These are phyloP conservation scores for Agaricus bisporus DNA, from an alignment of 768 basidiomycete genomes.

Conservation along the genomic window DNA sequence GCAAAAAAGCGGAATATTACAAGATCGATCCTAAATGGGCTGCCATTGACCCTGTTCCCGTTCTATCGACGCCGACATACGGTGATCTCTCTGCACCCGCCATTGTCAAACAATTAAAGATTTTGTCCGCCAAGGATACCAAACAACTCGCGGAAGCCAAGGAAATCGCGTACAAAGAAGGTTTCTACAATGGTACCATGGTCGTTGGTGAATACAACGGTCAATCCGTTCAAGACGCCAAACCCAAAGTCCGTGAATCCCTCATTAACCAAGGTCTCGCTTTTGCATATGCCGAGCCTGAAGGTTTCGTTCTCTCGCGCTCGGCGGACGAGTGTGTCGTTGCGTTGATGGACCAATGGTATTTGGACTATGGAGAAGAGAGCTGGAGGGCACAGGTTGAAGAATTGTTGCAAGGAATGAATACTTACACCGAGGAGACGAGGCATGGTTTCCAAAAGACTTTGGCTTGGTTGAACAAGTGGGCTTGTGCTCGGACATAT, in stretches of 20 bases:
- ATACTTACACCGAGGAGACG: slow-evolving; percentile 88
- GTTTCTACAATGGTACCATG: slow-evolving; percentile 95
- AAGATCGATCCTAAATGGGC: slow-evolving; percentile 90
- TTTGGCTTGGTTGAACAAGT: slow-evolving; percentile 93
- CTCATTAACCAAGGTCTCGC: slow-evolving; percentile 78
- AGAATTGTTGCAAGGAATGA: slow-evolving; percentile 79
- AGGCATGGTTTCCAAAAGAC: slow-evolving; percentile 88
- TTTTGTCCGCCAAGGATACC: slow-evolving; percentile 90
- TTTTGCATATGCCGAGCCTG: slow-evolving; percentile 93
- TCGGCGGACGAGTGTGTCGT: slow-evolving; percentile 98
- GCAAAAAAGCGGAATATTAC: slow-evolving; percentile 96
- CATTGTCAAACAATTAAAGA: slow-evolving; percentile 84
- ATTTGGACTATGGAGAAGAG: slow-evolving; percentile 92
- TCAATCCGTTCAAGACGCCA: slow-evolving; percentile 83
- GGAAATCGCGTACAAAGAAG: slow-evolving; percentile 97
- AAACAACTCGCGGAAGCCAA: slow-evolving; percentile 96
- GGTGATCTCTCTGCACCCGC: slow-evolving; percentile 86
- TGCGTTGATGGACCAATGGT: slow-evolving; percentile 99
- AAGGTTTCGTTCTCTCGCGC: slow-evolving; percentile 82
- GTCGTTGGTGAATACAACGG: slow-evolving; percentile 88
- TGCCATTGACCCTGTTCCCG: slow-evolving; percentile 77
- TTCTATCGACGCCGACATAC: slow-evolving; percentile 85
- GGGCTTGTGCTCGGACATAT: slow-evolving; percentile 98
- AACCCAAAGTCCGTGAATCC: slow-evolving; percentile 76
- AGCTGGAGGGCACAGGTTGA: slow-evolving; percentile 85